Base-by-base conservation (phyloP, 2,329 filamentous ascomycete species). In the Nemania diffusa region DNA sequence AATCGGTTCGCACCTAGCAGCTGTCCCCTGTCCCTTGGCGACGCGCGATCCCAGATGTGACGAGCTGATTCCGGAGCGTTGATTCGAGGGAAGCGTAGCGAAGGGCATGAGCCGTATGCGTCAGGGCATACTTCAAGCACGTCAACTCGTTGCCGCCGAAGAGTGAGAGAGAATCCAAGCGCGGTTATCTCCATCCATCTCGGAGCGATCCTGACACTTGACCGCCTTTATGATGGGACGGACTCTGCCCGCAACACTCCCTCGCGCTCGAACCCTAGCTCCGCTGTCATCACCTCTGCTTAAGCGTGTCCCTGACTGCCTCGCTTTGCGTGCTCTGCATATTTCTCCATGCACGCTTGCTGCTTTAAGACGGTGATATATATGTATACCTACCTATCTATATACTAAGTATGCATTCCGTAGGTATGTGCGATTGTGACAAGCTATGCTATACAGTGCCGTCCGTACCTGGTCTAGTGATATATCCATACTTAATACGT, bases 31-130 rank as follows among this genome's bases (percentile, higher is more conserved):
- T 56, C 58, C 72, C 75, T 77, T 77, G 75, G 75, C 75, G 74
- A 75, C 73, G 74, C 75, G 73, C 74, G 73, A 77, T 77, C 75
- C 74, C 67, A 74, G 74, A 72, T 72, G 74, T 76, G 73, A 75
- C 71, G 71, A 73, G 71, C 67, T 60, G 62, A 65, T 70, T 73
- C 66, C 65, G 57, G 34, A 51, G 62, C 65, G 56, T 61, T 75
- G 73, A 75, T 76, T 76, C 73, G 74, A 74, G 75, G 69, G 69
- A 37, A 8, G 27, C 40, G 64, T 67, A 56, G 64, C 64, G 55
- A 71, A 58, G 65, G 68, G 64, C 59, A 65, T 56, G 62, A 58
- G 62, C 62, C 63, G 62, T 70, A 66, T 69, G 69, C 69, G 63
- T 64, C 58, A 57, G 56, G 57, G 51, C 57, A 59, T 57, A 59